Conservation (phyloP, 1,284 basidiomycete genomes). For the Sanguinoderma infundibulare region DNA sequence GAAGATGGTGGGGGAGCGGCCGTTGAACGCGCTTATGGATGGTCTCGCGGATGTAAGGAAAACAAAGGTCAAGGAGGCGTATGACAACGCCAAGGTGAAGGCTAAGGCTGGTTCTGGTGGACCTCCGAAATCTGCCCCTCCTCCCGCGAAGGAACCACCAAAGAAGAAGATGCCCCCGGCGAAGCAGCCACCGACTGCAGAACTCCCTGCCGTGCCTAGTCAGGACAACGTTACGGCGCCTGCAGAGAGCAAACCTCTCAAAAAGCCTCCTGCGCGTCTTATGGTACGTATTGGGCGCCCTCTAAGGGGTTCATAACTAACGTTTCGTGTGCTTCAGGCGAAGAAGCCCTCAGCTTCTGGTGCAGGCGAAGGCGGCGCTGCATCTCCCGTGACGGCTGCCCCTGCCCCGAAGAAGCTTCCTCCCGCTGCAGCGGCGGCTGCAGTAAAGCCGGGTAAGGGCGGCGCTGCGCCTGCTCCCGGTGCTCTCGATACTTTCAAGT, state of each 20-base stretch:
- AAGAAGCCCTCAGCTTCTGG: slow-evolving; percentile 55
- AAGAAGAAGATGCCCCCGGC: slow-evolving; percentile 51
- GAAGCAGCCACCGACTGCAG: slow-evolving; percentile 40
- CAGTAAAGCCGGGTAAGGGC: slow-evolving; percentile 57
- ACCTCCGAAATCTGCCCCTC: slow-evolving; percentile 47
- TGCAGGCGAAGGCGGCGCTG: slow-evolving; percentile 12
- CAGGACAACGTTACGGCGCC: slow-evolving; percentile 39
- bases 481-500: slow-evolving; percentile 87
- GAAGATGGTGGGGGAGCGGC: slow-evolving; percentile 97
- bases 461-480: slow-evolving; percentile 50
- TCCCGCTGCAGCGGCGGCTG: slow-evolving; percentile 39
- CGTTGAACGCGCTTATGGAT: slow-evolving; percentile 89
- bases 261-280: slow-evolving; percentile 57
- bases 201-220: slow-evolving; percentile 30
- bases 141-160: slow-evolving; percentile 43
- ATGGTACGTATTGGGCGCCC: slow-evolving; percentile 37
- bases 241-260: slow-evolving; percentile 48
- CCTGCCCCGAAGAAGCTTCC: slow-evolving; percentile 50
- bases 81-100: slow-evolving; percentile 87
- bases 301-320: neutral
- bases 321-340: slow-evolving; percentile 37
- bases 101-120: slow-evolving; percentile 71
- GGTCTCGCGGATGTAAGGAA: slow-evolving; percentile 89
- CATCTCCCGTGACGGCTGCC: slow-evolving; percentile 37
- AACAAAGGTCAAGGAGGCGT: slow-evolving; percentile 93